Conservation (phyloP, 352 stramenopile species). For the Phytophthora chlamydospora region DNA sequence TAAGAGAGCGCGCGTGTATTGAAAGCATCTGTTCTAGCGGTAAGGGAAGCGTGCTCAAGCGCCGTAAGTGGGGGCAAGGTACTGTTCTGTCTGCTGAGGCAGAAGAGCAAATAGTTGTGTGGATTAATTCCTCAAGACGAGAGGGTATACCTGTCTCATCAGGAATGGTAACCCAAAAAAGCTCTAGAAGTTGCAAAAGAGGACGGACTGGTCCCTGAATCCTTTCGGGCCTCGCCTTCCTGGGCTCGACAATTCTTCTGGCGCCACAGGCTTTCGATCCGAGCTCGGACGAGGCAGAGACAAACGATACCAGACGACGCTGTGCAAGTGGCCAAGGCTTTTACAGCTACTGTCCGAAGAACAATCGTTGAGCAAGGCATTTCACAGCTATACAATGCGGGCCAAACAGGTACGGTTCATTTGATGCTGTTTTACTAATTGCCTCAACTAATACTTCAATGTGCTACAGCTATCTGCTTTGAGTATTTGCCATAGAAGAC, state of each 20-base stretch:
- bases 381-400: conserved; percentile 12
- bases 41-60: neutral
- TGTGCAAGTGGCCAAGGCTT: neutral
- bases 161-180: conserved; percentile 7
- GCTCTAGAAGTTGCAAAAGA: conserved; percentile 2
- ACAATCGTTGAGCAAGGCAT: conserved; percentile 11
- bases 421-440: conserved; percentile 1
- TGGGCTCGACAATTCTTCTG: conserved; percentile 3
- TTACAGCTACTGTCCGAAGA: neutral
- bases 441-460: conserved; percentile 4
- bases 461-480: conserved; percentile 15
- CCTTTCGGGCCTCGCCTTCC: conserved; percentile 3
- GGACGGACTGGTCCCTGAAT: neutral
- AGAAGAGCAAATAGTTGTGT: conserved; percentile 9
- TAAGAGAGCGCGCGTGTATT: no score
- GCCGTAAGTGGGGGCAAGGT: neutral
- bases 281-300: conserved; percentile 4
- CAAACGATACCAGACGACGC: conserved; percentile 15
- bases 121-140: conserved; percentile 4
- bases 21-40: no score
- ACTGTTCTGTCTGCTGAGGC: neutral
- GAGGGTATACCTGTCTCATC: conserved; percentile 12
- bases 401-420: conserved; percentile 20
- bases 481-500: conserved; percentile 18
- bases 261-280: conserved; percentile 6